Evolutionary conservation across 2,329 filamentous ascomycete species (phyloP).

Genomic region (Fusarium algeriense): DNA sequence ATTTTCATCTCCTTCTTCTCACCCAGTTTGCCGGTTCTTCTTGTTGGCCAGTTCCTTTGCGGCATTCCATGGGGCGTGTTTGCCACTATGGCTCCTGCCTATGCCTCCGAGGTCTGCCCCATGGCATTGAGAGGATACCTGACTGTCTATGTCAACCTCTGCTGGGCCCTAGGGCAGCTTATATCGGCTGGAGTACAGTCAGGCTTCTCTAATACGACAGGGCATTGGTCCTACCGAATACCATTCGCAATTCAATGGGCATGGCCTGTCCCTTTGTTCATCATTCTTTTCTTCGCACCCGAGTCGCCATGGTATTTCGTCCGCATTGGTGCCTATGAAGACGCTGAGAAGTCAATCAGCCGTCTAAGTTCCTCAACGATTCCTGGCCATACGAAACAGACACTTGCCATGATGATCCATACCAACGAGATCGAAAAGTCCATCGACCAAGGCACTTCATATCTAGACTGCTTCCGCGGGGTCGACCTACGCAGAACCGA

Average conservation of each 20-base stretch:
- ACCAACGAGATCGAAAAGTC: conserved; percentile 58
- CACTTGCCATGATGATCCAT: conserved; percentile 70
- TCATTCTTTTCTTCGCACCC: conserved; percentile 48
- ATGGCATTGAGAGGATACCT: conserved; percentile 56
- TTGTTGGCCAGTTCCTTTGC: conserved; percentile 62
- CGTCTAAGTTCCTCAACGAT: conserved; percentile 52
- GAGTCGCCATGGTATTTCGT: conserved; percentile 54
- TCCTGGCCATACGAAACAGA: conserved; percentile 54
- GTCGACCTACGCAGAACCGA: conserved; percentile 60
- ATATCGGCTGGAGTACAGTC: conserved; percentile 52
- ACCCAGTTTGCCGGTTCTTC: conserved; percentile 54
- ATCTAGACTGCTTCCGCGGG: conserved; percentile 62
- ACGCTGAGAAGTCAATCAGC: conserved; percentile 43
- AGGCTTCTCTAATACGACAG: conserved; percentile 32
- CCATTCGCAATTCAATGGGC: conserved; percentile 56
- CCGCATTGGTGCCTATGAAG: conserved; percentile 45
- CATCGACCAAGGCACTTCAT: conserved; percentile 42
- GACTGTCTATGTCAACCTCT: conserved; percentile 59
- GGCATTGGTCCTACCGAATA: conserved; percentile 53
- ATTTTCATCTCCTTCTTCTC: conserved; percentile 53
- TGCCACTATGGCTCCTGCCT: conserved; percentile 57
- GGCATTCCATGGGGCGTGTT: conserved; percentile 60
- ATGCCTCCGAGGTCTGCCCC: conserved; percentile 61
- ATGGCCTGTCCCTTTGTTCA: conserved; percentile 49
- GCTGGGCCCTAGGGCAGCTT: conserved; percentile 58